These are phyloP conservation scores for Nothophoma quercina DNA, from an alignment of 2,329 filamentous ascomycete species.

Conservation along the genomic window DNA sequence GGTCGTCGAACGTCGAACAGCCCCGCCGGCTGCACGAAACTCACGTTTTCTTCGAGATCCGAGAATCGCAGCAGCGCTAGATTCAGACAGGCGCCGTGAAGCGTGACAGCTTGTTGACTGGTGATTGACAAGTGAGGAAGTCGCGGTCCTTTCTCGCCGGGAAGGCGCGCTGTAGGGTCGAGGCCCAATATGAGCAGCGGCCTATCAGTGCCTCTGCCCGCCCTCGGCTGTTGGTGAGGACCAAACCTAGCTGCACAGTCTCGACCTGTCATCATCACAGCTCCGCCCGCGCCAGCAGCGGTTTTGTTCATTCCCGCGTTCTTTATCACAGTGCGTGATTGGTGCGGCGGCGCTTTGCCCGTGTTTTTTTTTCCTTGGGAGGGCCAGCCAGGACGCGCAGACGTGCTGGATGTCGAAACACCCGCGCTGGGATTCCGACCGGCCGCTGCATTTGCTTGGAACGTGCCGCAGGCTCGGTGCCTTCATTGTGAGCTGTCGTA, in stretches of 20 bases:
- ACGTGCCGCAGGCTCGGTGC: conserved; percentile 28
- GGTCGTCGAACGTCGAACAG: not conserved
- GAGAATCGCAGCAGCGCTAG: not conserved
- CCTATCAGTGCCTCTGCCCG: conserved; percentile 13
- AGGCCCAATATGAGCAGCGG: conserved; percentile 21
- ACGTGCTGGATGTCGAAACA: conserved; percentile 4
- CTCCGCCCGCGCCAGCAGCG: conserved; percentile 19
- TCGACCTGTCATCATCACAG: conserved; percentile 16
- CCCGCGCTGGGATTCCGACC: conserved; percentile 1
- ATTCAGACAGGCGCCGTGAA: conserved; percentile 8
- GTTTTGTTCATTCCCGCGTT: conserved; percentile 15
- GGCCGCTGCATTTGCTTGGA: conserved; percentile 19
- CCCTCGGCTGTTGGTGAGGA: conserved; percentile 5
- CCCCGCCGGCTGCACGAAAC: not conserved
- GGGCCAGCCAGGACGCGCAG: conserved; percentile 13
- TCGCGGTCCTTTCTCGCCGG: conserved; percentile 8
- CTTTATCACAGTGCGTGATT: conserved; percentile 21
- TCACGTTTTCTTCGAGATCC: not conserved
- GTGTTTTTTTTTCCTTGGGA: conserved; percentile 11
- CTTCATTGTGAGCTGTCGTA: conserved; percentile 6
- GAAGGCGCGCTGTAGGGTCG: not conserved
- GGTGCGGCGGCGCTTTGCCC: conserved; percentile 13
- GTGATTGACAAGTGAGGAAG: conserved; percentile 4
- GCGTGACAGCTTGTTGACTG: not conserved
- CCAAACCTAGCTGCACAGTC: conserved; percentile 10